Evolutionary conservation across 192 early-diverging fungal species (phyloP), one percentile per base, ranked within the genome.

Genomic region (Coemansia sp.): DNA sequence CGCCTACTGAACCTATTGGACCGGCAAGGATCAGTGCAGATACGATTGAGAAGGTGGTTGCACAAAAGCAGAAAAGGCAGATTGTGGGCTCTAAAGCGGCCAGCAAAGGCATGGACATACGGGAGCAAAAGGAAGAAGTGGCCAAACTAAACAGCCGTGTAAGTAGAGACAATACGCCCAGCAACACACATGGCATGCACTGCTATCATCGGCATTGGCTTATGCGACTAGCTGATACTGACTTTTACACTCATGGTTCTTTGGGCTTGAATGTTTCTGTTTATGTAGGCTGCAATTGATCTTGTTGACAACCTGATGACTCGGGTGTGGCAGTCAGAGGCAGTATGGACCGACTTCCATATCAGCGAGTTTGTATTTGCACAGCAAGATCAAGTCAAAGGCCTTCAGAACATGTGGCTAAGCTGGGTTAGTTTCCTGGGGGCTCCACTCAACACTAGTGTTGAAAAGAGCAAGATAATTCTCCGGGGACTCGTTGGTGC

Each of bases 391-490:
- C 23, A 14, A 9, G 33, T 39, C 18, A 30, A 22, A 5, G 53
- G 53, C 35, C 39, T 74, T 25, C 55, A 64, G 34, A 34, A 36
- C 9, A 58, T 67, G 32, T 74, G 71, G 71, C 50, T 63, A 6
- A 44, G 39, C 6, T 74, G 71, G 71, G 60, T 63, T 6, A 39
- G 50, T 6, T 41, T 74, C 18, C 60, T 74, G 17, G 71, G 71
- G 9, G 54, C 64, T 3, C 71, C 64, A 5, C 33, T 55, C 0
- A 46, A 63, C 1, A 56, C 58, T 1, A 32, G 51, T 15, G 49
- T 60, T 51, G 30, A 39, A 23, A 49, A 30, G 17, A 59, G 64
- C 56, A 63, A 58, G 46, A 35, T 63, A 4, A 66, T 74, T 13
- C 55, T 74, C 9, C 55, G 50, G 9, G 71, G 71, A 8, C 46